These are phyloP conservation scores for Ceratocystis papillata DNA, from an alignment of 2,329 filamentous ascomycete species.

Conservation along the genomic window DNA sequence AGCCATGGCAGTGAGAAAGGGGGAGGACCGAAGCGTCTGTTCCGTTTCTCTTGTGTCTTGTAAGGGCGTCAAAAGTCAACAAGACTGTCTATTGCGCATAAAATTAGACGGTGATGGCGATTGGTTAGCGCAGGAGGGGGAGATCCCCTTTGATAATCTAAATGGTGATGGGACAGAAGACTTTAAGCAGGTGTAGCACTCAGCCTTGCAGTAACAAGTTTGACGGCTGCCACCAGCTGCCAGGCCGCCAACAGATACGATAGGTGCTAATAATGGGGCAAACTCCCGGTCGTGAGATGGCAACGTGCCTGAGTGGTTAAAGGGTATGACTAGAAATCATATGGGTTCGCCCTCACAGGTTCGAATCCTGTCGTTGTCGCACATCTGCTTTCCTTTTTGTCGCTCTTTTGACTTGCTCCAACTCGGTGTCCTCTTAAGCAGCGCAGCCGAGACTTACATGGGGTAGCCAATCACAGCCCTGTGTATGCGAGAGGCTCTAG, in stretches of 20 bases:
- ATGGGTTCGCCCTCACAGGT: slow-evolving; percentile 20
- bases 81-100: no score
- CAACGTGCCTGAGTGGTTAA: slow-evolving; percentile 22
- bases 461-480: not conserved
- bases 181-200: not conserved
- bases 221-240: not conserved
- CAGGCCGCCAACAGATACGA: not conserved
- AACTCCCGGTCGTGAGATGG: not conserved
- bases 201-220: not conserved
- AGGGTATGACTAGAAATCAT: slow-evolving; percentile 22
- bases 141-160: not conserved
- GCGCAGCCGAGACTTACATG: not conserved
- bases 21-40: not conserved
- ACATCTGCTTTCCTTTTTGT: not conserved
- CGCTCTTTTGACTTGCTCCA: not conserved
- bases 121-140: no score
- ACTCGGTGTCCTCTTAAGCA: no score
- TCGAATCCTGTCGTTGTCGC: slow-evolving; percentile 21
- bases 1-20: not conserved
- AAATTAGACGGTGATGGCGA: no score
- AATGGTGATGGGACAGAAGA: not conserved
- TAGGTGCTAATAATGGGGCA: not conserved
- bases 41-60: not conserved
- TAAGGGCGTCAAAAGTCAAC: no score
- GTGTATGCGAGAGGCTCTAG: not conserved